Percentiles rank a stretch among this genome's conserved stretches.
These are phyloP conservation scores for Acidiella bohemica DNA, from an alignment of 495 filamentous ascomycete species.

Conservation along the genomic window DNA sequence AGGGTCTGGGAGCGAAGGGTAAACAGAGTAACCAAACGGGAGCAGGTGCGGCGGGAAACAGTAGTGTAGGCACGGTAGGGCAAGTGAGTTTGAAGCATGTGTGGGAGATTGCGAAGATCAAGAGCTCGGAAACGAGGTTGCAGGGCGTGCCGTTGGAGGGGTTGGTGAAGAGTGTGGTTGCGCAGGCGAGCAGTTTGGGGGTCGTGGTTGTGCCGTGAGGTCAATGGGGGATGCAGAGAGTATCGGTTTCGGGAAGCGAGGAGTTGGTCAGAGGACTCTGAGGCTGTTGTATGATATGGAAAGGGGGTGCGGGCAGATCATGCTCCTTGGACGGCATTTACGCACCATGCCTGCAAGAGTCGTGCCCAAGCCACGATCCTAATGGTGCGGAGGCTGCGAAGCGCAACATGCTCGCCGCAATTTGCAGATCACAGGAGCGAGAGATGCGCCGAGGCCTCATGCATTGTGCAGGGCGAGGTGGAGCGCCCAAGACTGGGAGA, in stretches of 20 bases:
- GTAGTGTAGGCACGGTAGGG: conserved; percentile 68
- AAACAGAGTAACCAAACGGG: conserved; percentile 9
- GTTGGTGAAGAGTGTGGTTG: conserved; percentile 71
- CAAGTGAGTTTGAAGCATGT: conserved; percentile 86
- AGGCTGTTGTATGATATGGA: no score
- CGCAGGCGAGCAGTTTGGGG: conserved; percentile 78
- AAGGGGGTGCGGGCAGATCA: no score
- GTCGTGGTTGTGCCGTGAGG: conserved; percentile 63
- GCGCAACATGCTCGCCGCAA: no score
- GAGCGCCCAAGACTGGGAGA: no score
- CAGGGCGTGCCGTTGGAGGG: conserved; percentile 69
- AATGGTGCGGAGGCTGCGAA: no score
- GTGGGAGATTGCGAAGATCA: conserved; percentile 96
- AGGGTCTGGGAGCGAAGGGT: conserved; percentile 16
- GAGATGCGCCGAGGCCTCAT: no score
- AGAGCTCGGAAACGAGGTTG: conserved; percentile 66
- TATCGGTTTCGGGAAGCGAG: conserved; percentile 3
- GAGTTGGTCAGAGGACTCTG: conserved; percentile 9
- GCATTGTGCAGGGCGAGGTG: no score
- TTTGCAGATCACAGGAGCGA: no score
- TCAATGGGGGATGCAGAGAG: background rate
- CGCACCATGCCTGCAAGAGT: no score
- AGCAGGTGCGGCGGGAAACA: conserved; percentile 34
- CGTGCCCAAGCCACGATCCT: no score
- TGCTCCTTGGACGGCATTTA: no score